Conservation (phyloP, 441 rosid genomes). For the Populus hybrid region DNA sequence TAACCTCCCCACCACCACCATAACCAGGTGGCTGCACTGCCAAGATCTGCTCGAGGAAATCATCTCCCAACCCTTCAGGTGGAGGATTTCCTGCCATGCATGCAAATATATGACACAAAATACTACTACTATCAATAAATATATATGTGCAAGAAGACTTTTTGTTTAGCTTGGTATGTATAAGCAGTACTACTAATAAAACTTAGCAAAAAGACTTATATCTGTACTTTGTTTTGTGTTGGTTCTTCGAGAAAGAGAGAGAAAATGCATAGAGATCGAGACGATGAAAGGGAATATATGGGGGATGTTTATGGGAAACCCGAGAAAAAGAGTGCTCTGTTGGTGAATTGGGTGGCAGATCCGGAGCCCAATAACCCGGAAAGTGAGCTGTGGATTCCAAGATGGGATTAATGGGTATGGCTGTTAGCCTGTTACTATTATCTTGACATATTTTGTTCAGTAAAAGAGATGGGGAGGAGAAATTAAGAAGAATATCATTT, state of each 20-base stretch:
- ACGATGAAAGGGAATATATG: slow-evolving; percentile 1
- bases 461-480: slow-evolving; percentile 8
- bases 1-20: slow-evolving; percentile 30
- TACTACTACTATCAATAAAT: background rate
- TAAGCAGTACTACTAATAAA: background rate
- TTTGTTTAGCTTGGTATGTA: background rate
- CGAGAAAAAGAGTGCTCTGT: slow-evolving; percentile 28
- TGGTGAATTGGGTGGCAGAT: slow-evolving; percentile 63
- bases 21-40: slow-evolving; percentile 46
- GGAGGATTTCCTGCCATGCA: slow-evolving; percentile 50
- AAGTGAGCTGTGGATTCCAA: slow-evolving; percentile 40
- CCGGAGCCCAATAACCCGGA: slow-evolving; percentile 57
- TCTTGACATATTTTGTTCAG: background rate
- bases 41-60: slow-evolving; percentile 72
- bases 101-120: background rate
- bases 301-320: slow-evolving; percentile 14
- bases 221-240: background rate
- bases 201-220: background rate
- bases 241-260: background rate
- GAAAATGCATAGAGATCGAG: background rate
- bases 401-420: slow-evolving; percentile 15
- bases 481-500: background rate
- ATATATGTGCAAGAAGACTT: background rate
- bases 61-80: slow-evolving; percentile 58
- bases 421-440: background rate